These are phyloP conservation scores for Entomortierella chlamydospora DNA, from an alignment of 192 early-diverging fungal genomes.

Conservation along the genomic window DNA sequence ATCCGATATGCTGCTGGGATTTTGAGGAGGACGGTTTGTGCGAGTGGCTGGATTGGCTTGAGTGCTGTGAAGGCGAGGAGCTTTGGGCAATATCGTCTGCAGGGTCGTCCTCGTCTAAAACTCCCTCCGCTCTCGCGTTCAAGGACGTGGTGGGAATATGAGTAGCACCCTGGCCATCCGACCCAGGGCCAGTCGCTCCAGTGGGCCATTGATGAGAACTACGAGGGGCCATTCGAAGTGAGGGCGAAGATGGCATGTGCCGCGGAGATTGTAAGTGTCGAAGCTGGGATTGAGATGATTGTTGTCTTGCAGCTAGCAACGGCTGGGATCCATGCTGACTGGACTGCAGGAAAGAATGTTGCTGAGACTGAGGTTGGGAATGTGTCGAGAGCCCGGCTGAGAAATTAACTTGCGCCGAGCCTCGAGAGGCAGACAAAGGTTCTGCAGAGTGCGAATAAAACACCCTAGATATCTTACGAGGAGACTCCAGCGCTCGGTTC, in stretches of 20 bases:
- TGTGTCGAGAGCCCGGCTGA: neutral
- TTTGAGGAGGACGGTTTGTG: neutral
- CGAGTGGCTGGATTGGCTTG: neutral
- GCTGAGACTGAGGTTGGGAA: slow-evolving; percentile 10
- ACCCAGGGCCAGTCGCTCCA: neutral
- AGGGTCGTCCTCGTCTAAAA: neutral
- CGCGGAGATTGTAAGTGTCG: slow-evolving; percentile 1
- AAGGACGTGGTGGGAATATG: no score
- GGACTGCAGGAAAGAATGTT: slow-evolving; percentile 31
- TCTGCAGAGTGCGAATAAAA: slow-evolving; percentile 1
- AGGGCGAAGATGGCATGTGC: neutral
- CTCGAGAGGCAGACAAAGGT: neutral
- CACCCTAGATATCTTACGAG: slow-evolving; percentile 17
- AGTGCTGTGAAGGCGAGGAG: neutral
- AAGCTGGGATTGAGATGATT: slow-evolving; percentile 8
- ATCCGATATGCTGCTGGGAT: neutral
- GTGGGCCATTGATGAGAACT: slow-evolving; percentile 7
- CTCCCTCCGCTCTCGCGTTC: neutral
- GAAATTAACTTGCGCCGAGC: neutral
- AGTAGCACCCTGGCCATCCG: neutral
- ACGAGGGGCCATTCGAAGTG: neutral
- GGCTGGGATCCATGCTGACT: slow-evolving; percentile 7
- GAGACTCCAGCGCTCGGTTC: slow-evolving; percentile 20
- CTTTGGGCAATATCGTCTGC: neutral
- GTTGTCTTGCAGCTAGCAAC: neutral